These are phyloP conservation scores for Globisporangium nunn DNA, from an alignment of 352 stramenopile species.

Conservation along the genomic window DNA sequence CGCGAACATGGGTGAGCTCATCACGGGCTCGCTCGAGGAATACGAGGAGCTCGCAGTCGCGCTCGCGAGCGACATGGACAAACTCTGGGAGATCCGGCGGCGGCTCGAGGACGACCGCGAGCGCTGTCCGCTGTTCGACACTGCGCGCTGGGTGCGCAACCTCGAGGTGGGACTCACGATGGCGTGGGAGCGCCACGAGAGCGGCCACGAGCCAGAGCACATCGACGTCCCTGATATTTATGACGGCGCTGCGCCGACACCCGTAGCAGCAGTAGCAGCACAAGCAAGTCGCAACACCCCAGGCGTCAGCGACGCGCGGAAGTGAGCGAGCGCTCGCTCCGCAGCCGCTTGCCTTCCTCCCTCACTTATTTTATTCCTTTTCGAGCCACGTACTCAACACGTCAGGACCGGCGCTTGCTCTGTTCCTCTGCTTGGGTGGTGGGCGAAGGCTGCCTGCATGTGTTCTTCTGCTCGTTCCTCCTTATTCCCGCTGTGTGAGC, in stretches of 20 bases:
- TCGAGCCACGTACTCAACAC: too few relatives aligned
- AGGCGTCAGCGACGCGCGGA: not conserved
- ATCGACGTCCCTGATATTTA: constrained; percentile 77
- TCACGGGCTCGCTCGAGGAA: constrained; percentile 64
- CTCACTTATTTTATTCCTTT: too few relatives aligned
- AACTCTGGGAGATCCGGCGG: constrained; percentile 67
- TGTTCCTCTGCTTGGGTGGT: too few relatives aligned
- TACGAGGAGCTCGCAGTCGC: constrained; percentile 90
- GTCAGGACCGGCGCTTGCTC: too few relatives aligned
- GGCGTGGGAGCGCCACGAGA: constrained; percentile 71
- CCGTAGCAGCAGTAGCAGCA: not conserved
- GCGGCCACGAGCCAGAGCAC: constrained; percentile 56
- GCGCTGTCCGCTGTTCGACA: constrained; percentile 79
- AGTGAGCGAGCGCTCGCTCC: not conserved
- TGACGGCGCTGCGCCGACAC: constrained; percentile 14
- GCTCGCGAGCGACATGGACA: constrained; percentile 84
- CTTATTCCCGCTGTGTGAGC: constrained; percentile 78
- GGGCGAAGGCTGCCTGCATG: not conserved
- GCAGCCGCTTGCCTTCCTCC: too few relatives aligned
- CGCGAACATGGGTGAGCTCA: constrained; percentile 73
- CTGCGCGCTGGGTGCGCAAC: constrained; percentile 69
- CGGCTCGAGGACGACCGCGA: constrained; percentile 61
- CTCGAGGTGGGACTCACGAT: constrained; percentile 73
- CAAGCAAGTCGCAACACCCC: too few relatives aligned
- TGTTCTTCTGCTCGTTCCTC: not conserved